Evolutionary conservation across 2,329 filamentous ascomycete species (phyloP), one percentile per base, ranked within the genome.

Genomic region (Colletotrichum lentis): DNA sequence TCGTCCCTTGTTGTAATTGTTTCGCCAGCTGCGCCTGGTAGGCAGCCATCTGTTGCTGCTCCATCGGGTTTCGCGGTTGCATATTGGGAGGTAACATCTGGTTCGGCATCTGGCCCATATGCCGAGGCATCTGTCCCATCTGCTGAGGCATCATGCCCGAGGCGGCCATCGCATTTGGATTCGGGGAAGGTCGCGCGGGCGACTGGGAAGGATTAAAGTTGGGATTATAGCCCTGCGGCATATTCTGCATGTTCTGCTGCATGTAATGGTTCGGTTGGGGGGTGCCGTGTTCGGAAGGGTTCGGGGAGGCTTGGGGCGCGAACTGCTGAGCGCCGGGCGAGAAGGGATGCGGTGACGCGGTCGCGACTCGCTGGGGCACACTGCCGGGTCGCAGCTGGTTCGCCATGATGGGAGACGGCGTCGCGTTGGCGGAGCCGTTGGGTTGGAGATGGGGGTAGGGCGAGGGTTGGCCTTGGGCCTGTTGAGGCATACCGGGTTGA

Each of bases 291-390:
- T 96, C 92, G 27, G 91, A 91, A 5, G 91, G 88, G 18, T 91
- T 88, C 12, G 93, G 92, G 3, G 93, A 96, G 68, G 90, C 86
- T 75, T 94, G 91, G 18, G 86, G 80, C 44, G 84, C 86, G 73
- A 93, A 92, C 75, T 91, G 91, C 73, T 91, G 90, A 39, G 87
- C 85, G 65, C 90, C 89, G 18, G 92, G 91, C 1, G 92, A 94
- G 77, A 96, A 97, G 1, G 93, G 93, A 78, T 96, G 95, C 3
- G 96, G 95, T 39, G 96, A 98, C 50, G 93, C 91, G 53, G 95
- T 97, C 72, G 94, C 91, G 78, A 98, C 93, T 75, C 94, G 85
- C 76, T 94, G 92, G 46, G 90, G 90, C 16, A 91, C 89, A 73
- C 86, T 86, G 75, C 91, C 88, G 41, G 89, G 86, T 70, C 89